Conservation (phyloP, 1,284 basidiomycete species). For the Leccinum solheimii region DNA sequence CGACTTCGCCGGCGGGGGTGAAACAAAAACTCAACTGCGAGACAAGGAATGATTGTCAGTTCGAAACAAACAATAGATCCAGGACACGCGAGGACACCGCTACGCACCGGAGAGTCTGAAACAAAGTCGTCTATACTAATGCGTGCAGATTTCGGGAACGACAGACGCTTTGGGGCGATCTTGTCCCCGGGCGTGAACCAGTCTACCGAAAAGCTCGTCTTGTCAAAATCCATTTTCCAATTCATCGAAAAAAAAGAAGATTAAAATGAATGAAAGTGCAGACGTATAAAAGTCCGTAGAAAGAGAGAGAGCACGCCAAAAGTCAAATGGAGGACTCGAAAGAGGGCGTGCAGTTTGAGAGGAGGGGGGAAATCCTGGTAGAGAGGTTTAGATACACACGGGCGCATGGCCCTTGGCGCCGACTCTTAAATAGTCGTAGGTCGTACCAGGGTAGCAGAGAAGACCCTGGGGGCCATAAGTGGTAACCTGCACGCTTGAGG, state of each 20-base stretch:
- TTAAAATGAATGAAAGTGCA: constrained; percentile 3
- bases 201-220: constrained; percentile 35
- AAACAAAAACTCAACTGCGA: constrained; percentile 27
- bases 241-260: not conserved
- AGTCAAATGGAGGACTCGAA: constrained; percentile 1
- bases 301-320: not conserved
- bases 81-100: not conserved
- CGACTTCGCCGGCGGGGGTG: constrained; percentile 16
- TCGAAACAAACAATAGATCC: not conserved
- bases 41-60: constrained; percentile 13
- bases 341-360: constrained; percentile 7
- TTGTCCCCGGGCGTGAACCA: constrained; percentile 34
- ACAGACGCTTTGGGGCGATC: constrained; percentile 28
- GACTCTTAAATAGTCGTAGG: constrained; percentile 19
- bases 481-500: constrained; percentile 6
- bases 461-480: constrained; percentile 19
- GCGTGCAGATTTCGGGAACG: constrained; percentile 36
- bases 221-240: constrained; percentile 33
- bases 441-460: constrained; percentile 16
- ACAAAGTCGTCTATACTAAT: constrained; percentile 34
- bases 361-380: constrained; percentile 3
- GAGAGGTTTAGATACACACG: constrained; percentile 1
- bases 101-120: constrained; percentile 30
- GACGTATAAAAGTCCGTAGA: constrained; percentile 13
- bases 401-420: not conserved